Evolutionary conservation across 305 asterid genomes (phyloP).

Genomic region (Caryopteris hybrid): DNA sequence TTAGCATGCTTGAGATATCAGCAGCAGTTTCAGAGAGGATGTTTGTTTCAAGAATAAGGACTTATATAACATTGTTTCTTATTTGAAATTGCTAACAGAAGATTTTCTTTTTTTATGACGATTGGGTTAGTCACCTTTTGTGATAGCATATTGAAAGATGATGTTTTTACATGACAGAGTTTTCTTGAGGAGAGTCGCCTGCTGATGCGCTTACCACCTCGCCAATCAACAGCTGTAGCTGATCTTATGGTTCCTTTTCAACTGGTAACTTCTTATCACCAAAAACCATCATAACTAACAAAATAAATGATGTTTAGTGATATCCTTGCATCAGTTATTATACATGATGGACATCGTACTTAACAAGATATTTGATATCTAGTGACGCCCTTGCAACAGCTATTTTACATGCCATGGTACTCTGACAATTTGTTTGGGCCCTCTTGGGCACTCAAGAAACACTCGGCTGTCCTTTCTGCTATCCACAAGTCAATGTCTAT

Average conservation of each 20-base stretch:
- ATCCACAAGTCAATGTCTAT: neutral
- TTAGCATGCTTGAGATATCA: neutral
- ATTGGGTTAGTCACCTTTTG: neutral
- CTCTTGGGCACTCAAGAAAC: neutral
- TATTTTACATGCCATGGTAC: neutral
- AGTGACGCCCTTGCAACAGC: conserved; percentile 2
- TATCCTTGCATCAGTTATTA: neutral
- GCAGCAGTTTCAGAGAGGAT: neutral
- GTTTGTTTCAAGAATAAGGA: conserved; percentile 3
- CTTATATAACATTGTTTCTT: neutral
- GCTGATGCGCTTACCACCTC: conserved; percentile 98
- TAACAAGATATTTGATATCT: conserved; percentile 9
- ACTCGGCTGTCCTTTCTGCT: neutral
- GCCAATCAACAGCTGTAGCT: conserved; percentile 97
- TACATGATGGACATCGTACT: neutral
- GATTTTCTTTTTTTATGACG: neutral
- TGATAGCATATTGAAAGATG: conserved; percentile 19
- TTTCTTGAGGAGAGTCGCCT: conserved; percentile 98
- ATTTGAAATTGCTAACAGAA: neutral
- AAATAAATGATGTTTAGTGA: conserved; percentile 9
- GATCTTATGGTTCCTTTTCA: conserved; percentile 98
- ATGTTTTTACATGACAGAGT: conserved; percentile 53
- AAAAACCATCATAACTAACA: conserved; percentile 2
- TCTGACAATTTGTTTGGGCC: neutral
- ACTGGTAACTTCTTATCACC: conserved; percentile 47